These are phyloP conservation scores for Calvatia gigantea DNA, from an alignment of 768 basidiomycete genomes.

Conservation along the genomic window DNA sequence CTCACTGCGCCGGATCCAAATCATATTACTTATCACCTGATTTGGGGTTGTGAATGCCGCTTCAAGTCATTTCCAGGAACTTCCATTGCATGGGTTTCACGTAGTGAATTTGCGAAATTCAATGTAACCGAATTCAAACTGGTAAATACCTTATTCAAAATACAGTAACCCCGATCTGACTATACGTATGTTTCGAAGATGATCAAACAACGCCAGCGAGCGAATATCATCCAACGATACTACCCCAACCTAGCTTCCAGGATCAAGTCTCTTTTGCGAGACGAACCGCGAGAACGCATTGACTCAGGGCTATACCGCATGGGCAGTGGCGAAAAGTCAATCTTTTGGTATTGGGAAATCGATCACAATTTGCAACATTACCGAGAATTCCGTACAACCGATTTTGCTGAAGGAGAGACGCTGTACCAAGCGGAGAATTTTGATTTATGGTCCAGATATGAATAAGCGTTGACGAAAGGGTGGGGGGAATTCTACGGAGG, in stretches of 20 bases:
- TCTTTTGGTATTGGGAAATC: conserved; percentile 5
- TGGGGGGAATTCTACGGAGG: no score
- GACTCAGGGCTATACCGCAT: not conserved
- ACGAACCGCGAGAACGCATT: not conserved
- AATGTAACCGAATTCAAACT: not conserved
- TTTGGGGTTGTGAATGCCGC: not conserved
- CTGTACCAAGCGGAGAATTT: not conserved
- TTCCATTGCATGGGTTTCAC: not conserved
- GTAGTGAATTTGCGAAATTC: not conserved
- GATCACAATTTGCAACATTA: not conserved
- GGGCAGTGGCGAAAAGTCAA: not conserved
- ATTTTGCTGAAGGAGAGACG: not conserved
- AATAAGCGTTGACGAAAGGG: no score
- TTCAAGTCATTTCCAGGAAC: not conserved
- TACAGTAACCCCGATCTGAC: not conserved
- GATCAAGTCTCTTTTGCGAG: not conserved
- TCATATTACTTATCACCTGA: no score
- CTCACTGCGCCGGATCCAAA: no score
- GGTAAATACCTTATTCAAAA: not conserved
- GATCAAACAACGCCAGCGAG: not conserved
- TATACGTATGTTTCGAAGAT: not conserved
- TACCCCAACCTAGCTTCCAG: not conserved
- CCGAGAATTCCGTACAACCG: not conserved
- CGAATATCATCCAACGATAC: not conserved
- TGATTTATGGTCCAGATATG: not conserved